phyloP scores from a whole-genome alignment of 148 eudicot species.

The Limonium bicolor region DNA sequence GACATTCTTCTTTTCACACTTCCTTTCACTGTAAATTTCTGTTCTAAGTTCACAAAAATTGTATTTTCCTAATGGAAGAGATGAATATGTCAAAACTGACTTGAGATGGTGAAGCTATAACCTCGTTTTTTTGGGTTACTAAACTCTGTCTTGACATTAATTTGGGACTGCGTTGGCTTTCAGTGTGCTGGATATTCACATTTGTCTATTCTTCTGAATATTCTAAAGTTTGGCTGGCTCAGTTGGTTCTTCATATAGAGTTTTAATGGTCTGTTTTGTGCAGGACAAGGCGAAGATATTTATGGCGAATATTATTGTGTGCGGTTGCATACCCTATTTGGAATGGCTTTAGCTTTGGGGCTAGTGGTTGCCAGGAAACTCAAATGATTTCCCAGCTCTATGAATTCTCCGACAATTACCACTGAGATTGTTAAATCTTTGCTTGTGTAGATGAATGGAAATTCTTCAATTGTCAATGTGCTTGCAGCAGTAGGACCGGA shows the following conservation, averaged over 20 bases:
- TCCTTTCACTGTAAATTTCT: neutral
- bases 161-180: neutral
- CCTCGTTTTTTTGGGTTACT: neutral
- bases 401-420: no score
- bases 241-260: neutral
- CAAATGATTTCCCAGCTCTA: no score
- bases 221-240: neutral
- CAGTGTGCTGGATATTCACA: neutral
- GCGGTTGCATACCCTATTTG: conserved; percentile 48
- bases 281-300: conserved; percentile 63
- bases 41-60: neutral
- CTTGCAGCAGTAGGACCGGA: no score
- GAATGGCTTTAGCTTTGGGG: conserved; percentile 45
- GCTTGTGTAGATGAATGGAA: no score
- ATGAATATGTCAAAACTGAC: no score
- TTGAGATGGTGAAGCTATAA: no score
- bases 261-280: neutral
- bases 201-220: neutral
- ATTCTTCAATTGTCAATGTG: no score
- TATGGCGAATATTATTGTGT: conserved; percentile 71
- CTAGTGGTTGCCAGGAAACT: conserved; percentile 46
- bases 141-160: neutral
- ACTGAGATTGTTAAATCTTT: no score
- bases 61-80: no score
- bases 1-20: neutral